Conservation (phyloP, 176 grass and related monocot genomes). For the Pharus latifolius region DNA sequence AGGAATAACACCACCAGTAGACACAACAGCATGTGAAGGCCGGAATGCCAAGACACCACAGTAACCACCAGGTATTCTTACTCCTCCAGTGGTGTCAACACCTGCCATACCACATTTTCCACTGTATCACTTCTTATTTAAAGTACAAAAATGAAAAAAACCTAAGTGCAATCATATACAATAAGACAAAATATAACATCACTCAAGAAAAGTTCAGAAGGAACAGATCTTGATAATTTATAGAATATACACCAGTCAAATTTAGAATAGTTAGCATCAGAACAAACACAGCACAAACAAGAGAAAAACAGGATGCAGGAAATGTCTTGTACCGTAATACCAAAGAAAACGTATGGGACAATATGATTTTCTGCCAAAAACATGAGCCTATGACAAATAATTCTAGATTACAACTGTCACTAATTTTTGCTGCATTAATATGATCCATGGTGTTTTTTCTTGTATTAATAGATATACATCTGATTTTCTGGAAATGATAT, state of each 20-base stretch:
- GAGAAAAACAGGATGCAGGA: background rate
- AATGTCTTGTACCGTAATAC: no score
- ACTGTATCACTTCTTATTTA: background rate
- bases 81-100: slow-evolving; percentile 80
- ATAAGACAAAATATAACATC: background rate
- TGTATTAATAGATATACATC: no score
- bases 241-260: no score
- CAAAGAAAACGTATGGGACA: background rate
- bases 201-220: background rate
- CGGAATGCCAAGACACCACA: slow-evolving; percentile 83
- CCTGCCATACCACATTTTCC: slow-evolving; percentile 35
- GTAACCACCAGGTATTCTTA: slow-evolving; percentile 81
- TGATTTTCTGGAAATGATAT: no score
- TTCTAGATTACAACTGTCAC: no score
- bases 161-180: background rate
- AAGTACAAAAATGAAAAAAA: background rate
- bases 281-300: background rate
- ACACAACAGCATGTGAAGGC: slow-evolving; percentile 71
- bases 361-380: background rate
- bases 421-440: no score
- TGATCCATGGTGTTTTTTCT: no score
- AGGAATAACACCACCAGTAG: slow-evolving; percentile 70
- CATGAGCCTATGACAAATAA: no score
- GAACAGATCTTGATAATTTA: no score
- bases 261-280: background rate